These are phyloP conservation scores for Globisporangium lucens DNA, from an alignment of 352 stramenopile species.

Conservation along the genomic window DNA sequence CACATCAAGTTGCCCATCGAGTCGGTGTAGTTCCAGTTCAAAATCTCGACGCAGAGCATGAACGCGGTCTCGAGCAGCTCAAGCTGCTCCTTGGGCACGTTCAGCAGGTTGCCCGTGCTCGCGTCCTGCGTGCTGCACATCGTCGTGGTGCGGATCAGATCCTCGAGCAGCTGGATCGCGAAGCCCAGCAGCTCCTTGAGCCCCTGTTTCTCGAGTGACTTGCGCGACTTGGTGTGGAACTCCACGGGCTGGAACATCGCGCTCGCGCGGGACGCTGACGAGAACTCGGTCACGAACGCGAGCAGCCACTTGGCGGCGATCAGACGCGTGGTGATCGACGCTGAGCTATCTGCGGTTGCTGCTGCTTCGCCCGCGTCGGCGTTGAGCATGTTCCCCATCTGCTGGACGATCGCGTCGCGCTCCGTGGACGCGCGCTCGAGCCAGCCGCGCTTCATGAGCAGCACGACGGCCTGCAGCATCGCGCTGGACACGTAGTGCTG, in stretches of 20 bases:
- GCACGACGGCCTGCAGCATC: conserved; percentile 66
- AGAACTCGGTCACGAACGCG: conserved; percentile 84
- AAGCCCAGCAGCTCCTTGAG: conserved; percentile 62
- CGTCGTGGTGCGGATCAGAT: conserved; percentile 68
- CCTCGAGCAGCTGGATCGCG: conserved; percentile 62
- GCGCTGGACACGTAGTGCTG: conserved; percentile 56
- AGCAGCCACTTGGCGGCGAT: conserved; percentile 80
- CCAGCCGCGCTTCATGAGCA: conserved; percentile 83
- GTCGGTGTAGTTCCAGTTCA: conserved; percentile 79
- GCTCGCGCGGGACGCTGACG: conserved; percentile 67
- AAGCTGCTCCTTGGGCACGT: conserved; percentile 56
- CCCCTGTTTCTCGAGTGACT: conserved; percentile 52
- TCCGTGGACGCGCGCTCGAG: conserved; percentile 57
- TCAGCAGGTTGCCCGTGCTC: conserved; percentile 15
- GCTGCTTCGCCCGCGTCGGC: conserved; percentile 6
- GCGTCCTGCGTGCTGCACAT: conserved; percentile 34
- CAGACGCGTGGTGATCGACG: conserved; percentile 39
- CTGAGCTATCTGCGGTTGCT: not conserved
- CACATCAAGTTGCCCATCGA: conserved; percentile 61
- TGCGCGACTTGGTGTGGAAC: conserved; percentile 77
- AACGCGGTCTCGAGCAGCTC: conserved; percentile 77
- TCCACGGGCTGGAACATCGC: conserved; percentile 81
- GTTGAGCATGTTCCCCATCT: conserved; percentile 71
- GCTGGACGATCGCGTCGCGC: conserved; percentile 53
- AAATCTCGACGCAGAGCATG: conserved; percentile 67